Conservation (phyloP, 1,284 basidiomycete genomes). For the Ustilago loliicola region DNA sequence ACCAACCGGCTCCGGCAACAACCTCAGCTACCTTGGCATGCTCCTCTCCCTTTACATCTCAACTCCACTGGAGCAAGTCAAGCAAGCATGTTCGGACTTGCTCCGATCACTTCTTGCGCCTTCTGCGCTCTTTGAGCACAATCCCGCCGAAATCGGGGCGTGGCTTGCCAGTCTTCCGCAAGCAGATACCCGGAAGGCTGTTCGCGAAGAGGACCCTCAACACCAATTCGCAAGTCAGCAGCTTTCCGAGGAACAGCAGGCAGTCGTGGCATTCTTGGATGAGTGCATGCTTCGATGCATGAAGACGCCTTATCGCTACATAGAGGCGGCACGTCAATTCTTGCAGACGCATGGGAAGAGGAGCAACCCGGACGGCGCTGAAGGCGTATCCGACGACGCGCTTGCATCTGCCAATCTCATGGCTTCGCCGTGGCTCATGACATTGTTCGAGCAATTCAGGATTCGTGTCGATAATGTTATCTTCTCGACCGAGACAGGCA, state of each 20-base stretch:
- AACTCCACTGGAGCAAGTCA: conserved; percentile 43
- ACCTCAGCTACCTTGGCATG: conserved; percentile 52
- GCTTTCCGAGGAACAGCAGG: conserved; percentile 73
- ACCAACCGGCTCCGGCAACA: conserved; percentile 75
- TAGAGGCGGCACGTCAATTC: conserved; percentile 77
- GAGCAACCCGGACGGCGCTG: background rate
- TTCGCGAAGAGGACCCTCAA: conserved; percentile 1
- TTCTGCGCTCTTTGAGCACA: conserved; percentile 86
- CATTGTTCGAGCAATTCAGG: conserved; percentile 53
- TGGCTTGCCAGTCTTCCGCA: conserved; percentile 78
- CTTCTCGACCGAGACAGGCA: conserved; percentile 19
- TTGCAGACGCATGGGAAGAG: conserved; percentile 27
- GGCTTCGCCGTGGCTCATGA: conserved; percentile 52
- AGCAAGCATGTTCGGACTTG: conserved; percentile 40
- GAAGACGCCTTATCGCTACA: conserved; percentile 87
- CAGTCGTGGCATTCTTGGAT: conserved; percentile 82
- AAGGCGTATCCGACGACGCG: background rate
- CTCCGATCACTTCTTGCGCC: conserved; percentile 72
- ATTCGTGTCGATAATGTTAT: conserved; percentile 54
- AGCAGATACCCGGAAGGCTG: conserved; percentile 71
- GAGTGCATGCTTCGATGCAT: conserved; percentile 86
- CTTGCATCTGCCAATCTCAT: conserved; percentile 19
- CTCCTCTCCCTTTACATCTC: conserved; percentile 49
- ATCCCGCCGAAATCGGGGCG: conserved; percentile 78
- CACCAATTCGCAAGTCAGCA: background rate